A percentile compares a stretch with the other conserved stretches of the same genome.
Conservation (phyloP, 192 early-diverging fungal species). For the Thamnidium elegans region DNA sequence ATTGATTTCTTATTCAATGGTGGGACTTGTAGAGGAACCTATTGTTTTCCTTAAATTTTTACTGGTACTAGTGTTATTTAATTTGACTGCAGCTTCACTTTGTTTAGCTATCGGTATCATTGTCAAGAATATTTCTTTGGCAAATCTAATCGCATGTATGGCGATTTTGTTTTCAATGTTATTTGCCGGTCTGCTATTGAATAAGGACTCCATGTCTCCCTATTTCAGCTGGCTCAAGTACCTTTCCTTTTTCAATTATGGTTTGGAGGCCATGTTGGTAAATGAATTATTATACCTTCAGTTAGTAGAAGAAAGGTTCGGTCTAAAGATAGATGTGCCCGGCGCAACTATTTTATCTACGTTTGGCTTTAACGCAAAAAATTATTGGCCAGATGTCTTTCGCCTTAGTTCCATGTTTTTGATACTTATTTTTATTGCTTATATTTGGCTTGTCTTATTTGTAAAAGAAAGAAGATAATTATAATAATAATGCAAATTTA, state of each 20-base stretch:
- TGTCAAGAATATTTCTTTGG: constrained; percentile 67
- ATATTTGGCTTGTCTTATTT: constrained; percentile 73
- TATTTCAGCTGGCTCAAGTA: constrained; percentile 63
- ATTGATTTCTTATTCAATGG: constrained; percentile 83
- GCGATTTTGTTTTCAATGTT: constrained; percentile 85
- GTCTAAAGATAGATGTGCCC: constrained; percentile 80
- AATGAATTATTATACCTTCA: constrained; percentile 85
- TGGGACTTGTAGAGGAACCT: constrained; percentile 65
- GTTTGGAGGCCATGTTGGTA: constrained; percentile 84
- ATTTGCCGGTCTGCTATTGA: constrained; percentile 87
- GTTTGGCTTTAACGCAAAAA: constrained; percentile 82
- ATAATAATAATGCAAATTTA: background rate
- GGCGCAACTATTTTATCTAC: constrained; percentile 81
- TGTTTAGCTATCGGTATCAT: constrained; percentile 78
- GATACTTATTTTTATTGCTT: constrained; percentile 63
- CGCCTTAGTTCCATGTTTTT: constrained; percentile 57
- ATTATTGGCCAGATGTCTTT: constrained; percentile 79
- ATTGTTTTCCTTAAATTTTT: constrained; percentile 69
- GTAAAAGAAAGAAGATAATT: constrained; percentile 79
- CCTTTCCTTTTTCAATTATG: constrained; percentile 87
- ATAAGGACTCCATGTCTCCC: constrained; percentile 78
- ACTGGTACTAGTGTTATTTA: constrained; percentile 77
- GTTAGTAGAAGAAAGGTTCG: constrained; percentile 75
- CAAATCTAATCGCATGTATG: constrained; percentile 75
- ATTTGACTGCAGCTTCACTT: constrained; percentile 69